Base-by-base conservation (phyloP, 345 rosid genomes). In the Cochlearia excelsa region DNA sequence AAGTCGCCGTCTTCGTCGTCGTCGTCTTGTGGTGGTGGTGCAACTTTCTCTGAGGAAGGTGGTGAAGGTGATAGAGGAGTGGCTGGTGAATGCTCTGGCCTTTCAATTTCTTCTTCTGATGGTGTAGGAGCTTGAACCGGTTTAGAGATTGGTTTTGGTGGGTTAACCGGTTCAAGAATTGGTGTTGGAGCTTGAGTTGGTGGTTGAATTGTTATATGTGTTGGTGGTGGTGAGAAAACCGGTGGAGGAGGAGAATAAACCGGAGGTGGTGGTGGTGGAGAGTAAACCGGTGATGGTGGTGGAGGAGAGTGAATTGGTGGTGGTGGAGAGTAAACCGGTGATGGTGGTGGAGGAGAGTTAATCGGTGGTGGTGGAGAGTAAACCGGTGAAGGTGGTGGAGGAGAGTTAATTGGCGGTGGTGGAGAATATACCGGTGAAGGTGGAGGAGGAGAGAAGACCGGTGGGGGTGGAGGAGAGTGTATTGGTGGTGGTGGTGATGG, bases 221-320 rank as follows among this genome's bases (percentile, higher is more conserved):
- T 30, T 44, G 72, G 72, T 51, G 72, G 74, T 1, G 72, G 73
- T 4, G 73, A 61, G n/a, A 61, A 37, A 3, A 59, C 51, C 0
- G 74, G 68, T 26, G 77, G 10, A 16, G 69, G 77, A 4, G 79
- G 70, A 0, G 78, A 59, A 3, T 8, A 27, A 1, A 69, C 45
- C 0, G 66, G 76, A 1, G 59, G 59, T 1, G 59, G 68, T 7
- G 48, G 50, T 4, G 51, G 67, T 1, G 63, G 72, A 4, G 66
- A 59, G 46, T 51, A 40, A 1, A 53, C 26, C 2, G 61, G 66
- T 52, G 72, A n/a, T 57, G 70, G 62, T 56, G 63, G 65, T 35
- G 65, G 57, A 2, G 63, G 63, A 3, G 57, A 50, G 3, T 2
- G 33, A 6, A 62, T 3, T 6, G 69, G 50, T 8, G 76, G 74